phyloP scores from a whole-genome alignment of 352 stramenopile genomes.

The Pythium angustatum region DNA sequence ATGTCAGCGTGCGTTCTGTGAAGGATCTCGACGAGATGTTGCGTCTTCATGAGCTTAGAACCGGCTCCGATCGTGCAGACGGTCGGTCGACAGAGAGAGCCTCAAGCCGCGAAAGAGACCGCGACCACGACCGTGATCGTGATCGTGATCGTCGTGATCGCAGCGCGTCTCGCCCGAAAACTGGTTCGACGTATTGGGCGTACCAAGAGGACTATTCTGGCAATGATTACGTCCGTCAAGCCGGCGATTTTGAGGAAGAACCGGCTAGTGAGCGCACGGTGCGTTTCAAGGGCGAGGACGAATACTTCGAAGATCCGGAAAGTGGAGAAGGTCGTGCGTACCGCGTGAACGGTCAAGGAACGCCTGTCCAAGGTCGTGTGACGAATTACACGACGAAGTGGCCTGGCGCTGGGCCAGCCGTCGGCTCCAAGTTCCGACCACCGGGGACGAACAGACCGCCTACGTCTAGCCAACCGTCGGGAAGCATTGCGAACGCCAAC shows the following conservation, averaged over 20 bases:
- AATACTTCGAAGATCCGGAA: background rate
- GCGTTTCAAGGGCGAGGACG: slow-evolving; percentile 2
- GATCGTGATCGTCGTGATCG: slow-evolving; percentile 8
- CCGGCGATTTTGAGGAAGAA: background rate
- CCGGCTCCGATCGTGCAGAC: background rate
- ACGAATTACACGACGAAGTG: background rate
- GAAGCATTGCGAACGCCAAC: no score
- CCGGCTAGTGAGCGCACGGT: slow-evolving; percentile 4
- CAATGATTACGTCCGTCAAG: background rate
- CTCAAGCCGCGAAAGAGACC: background rate
- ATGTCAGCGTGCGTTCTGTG: background rate
- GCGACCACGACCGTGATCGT: slow-evolving; percentile 6
- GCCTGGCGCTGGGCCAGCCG: background rate
- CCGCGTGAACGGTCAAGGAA: background rate
- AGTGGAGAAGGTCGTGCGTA: background rate
- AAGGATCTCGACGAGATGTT: slow-evolving; percentile 8
- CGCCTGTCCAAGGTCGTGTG: background rate
- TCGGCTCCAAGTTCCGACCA: background rate
- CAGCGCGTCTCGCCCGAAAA: background rate
- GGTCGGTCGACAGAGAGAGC: background rate
- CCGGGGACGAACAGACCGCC: background rate
- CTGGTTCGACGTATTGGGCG: slow-evolving; percentile 1
- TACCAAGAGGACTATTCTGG: background rate
- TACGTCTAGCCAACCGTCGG: no score
- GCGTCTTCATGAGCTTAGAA: background rate